Conservation (phyloP, 345 rosid species). For the Acer yangbiense region DNA sequence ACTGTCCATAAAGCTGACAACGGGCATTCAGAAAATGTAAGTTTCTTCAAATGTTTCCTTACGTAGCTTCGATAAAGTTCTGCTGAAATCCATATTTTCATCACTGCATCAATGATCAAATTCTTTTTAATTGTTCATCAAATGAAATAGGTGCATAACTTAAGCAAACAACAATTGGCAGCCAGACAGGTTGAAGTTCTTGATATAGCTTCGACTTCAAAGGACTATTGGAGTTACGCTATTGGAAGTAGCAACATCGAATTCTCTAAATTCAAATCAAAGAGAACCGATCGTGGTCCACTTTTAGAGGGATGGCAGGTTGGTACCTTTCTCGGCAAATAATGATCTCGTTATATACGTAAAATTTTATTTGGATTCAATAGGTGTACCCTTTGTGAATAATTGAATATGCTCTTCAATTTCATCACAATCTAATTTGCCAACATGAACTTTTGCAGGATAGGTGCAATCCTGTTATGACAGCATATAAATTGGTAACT, state of each 20-base stretch:
- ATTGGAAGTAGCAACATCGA: slow-evolving; percentile 48
- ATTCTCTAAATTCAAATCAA: slow-evolving; percentile 57
- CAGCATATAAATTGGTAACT: slow-evolving; percentile 67
- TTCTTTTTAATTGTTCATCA: neutral
- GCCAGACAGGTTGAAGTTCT: slow-evolving; percentile 56
- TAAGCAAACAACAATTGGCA: slow-evolving; percentile 51
- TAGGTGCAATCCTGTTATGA: slow-evolving; percentile 61
- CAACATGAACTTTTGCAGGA: slow-evolving; percentile 42
- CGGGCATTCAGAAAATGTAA: slow-evolving; percentile 63
- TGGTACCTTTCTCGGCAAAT: slow-evolving; percentile 5
- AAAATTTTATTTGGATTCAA: neutral
- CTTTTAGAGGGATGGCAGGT: slow-evolving; percentile 76
- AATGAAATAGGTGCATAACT: slow-evolving; percentile 51
- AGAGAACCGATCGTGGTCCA: slow-evolving; percentile 63
- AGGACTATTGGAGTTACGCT: slow-evolving; percentile 67
- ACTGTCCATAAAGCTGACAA: slow-evolving; percentile 63
- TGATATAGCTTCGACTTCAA: slow-evolving; percentile 61
- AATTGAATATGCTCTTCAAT: neutral
- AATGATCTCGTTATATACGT: neutral
- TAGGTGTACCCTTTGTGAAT: neutral
- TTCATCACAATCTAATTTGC: neutral
- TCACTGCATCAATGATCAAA: neutral
- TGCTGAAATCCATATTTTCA: neutral
- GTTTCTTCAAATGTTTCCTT: slow-evolving; percentile 21
- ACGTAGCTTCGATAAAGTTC: neutral